These are phyloP conservation scores for Haemoproteus tartakovskyi DNA, from an alignment of 169 alveolate species.

Conservation along the genomic window DNA sequence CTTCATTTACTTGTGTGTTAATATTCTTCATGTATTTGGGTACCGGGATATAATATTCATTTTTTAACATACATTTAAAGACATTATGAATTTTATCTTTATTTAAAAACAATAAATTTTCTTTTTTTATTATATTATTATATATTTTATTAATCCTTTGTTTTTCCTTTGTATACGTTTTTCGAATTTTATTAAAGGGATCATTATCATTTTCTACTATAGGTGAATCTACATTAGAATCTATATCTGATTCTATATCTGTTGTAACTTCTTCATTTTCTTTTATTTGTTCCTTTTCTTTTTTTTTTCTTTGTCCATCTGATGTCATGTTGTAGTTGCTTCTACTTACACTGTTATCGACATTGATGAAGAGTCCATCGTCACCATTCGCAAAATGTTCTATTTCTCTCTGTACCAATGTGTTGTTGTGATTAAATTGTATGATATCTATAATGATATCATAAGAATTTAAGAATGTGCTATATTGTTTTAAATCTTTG, in stretches of 20 bases:
- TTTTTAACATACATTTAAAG: conserved; percentile 32
- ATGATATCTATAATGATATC: conserved; percentile 33
- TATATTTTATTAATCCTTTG: no score
- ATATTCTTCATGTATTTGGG: conserved; percentile 63
- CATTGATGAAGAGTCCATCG: background rate
- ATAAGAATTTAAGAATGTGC: conserved; percentile 46
- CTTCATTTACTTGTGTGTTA: conserved; percentile 39
- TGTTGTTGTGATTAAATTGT: conserved; percentile 14
- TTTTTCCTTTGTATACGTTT: background rate
- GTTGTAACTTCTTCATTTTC: no score
- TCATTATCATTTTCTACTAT: background rate
- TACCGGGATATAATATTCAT: conserved; percentile 57
- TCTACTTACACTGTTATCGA: background rate
- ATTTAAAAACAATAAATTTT: conserved; percentile 15
- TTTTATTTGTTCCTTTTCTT: no score
- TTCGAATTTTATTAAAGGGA: background rate
- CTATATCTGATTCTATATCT: background rate
- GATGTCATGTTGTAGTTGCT: background rate
- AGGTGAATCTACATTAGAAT: no score
- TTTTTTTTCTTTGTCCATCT: background rate
- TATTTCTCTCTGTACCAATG: background rate
- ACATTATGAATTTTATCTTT: conserved; percentile 32
- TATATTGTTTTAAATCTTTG: conserved; percentile 40
- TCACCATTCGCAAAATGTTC: background rate
- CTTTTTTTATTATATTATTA: no score